phyloP scores from a whole-genome alignment of 2,329 filamentous ascomycete species.

The Aspergillus ibericus region DNA sequence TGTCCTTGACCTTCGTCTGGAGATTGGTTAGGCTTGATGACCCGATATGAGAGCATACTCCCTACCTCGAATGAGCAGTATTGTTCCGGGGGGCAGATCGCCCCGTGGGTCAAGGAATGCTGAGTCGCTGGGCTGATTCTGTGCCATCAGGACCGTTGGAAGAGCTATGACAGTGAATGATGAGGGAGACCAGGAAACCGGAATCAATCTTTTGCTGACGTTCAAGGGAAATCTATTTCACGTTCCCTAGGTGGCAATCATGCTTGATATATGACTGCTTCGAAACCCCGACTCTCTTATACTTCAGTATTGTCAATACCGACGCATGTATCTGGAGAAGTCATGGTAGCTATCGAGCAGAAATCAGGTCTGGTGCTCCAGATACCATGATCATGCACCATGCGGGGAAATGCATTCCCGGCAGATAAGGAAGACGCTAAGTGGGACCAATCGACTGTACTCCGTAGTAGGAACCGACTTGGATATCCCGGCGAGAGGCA shows the following conservation, averaged over 20 bases:
- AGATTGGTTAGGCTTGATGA: background rate
- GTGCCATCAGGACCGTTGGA: slow-evolving; percentile 12
- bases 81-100: slow-evolving; percentile 26
- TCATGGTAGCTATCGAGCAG: background rate
- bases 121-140: background rate
- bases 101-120: background rate
- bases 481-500: background rate
- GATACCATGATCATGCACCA: background rate
- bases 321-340: background rate
- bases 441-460: background rate
- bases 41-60: background rate
- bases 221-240: no score
- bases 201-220: no score
- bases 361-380: background rate
- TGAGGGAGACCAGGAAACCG: no score
- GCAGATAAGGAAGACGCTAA: background rate
- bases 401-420: background rate
- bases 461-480: background rate
- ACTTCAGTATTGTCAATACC: background rate
- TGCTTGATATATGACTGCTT: background rate
- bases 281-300: no score
- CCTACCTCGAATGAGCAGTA: slow-evolving; percentile 26
- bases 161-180: background rate
- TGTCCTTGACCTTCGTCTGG: slow-evolving; percentile 17
- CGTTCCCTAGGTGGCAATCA: background rate